Percentiles rank a stretch among this genome's conserved stretches.
Conservation (phyloP, 1,284 basidiomycete species). For the Takashimella tepidaria region DNA sequence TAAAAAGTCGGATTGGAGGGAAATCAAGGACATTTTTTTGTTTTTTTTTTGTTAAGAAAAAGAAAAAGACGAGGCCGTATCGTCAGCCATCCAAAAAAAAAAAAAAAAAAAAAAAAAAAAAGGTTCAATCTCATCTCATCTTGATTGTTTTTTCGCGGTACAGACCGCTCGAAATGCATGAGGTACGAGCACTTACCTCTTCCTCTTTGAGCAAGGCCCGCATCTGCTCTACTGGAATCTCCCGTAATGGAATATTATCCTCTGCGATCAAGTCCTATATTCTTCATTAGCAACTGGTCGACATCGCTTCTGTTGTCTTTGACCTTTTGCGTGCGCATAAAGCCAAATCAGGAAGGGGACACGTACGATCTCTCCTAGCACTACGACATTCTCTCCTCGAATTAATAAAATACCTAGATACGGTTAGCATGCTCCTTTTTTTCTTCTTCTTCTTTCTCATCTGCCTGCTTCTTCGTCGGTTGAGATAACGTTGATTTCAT, state of each 20-base stretch:
- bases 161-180: too few relatives aligned
- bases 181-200: conserved; percentile 43
- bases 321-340: too few relatives aligned
- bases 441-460: neutral
- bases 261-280: conserved; percentile 84
- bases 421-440: neutral
- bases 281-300: conserved; percentile 4
- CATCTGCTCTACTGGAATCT: conserved; percentile 65
- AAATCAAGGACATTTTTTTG: too few relatives aligned
- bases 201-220: conserved; percentile 68
- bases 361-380: conserved; percentile 93
- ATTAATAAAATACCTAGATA: conserved; percentile 78
- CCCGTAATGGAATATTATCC: conserved; percentile 74
- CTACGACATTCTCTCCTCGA: conserved; percentile 95
- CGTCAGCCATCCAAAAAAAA: too few relatives aligned
- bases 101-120: too few relatives aligned
- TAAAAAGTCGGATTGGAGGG: neutral
- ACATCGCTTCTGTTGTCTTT: too few relatives aligned
- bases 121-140: too few relatives aligned
- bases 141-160: too few relatives aligned
- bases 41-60: too few relatives aligned
- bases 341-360: conserved; percentile 3
- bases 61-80: too few relatives aligned
- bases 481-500: too few relatives aligned
- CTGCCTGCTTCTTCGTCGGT: neutral